Evolutionary conservation across 2,329 filamentous ascomycete genomes (phyloP), one percentile per base, ranked within the genome.

Genomic region (Hypocrella siamensis): DNA sequence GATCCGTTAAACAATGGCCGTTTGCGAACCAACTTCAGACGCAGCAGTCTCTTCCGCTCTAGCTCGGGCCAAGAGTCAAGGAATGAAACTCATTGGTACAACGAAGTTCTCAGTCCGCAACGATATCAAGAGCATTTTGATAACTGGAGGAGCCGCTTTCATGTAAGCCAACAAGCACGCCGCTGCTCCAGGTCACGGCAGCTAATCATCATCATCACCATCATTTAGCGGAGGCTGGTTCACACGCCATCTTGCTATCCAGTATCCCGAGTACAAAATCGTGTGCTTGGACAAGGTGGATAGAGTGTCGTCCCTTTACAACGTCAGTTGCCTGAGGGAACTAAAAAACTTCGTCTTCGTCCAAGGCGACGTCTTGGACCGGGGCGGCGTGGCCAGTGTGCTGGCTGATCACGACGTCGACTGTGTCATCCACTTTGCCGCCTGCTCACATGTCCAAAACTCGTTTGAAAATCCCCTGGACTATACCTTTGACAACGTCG

Each of bases 261-360:
- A 75, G 22, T 88, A 88, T 48, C 69, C 77, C 4, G 51, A 75
- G 40, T 90, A 90, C 63, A 81, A 79, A 46, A 71, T 88, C 39
- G 64, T 88, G 31, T 86, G 78, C 21, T 84, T 86, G 46, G 82
- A 90, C 58, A 88, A 86, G 55, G 65, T 88, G 37, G 81, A 88
- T 51, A 84, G 85, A 57, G 85, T 79, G 57, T 69, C 80, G 6
- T 80, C 80, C 6, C 61, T 84, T 42, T 82, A 85, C 60, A 90
- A 88, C 54, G 83, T 79, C 4, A 65, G 75, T 28, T 63, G 68
- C 31, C 66, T 88, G 30, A 69, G 79, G 43, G 64, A 67, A 39
- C 67, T 66, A 42, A 61, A 65, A 33, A 88, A 86, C 54, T 90
- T 86, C 52, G 69, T 65, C 19, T 88, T 88, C 51, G 78, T 82